These are phyloP conservation scores for Sclerotinia nivalis DNA, from an alignment of 2,329 filamentous ascomycete species.

Conservation along the genomic window DNA sequence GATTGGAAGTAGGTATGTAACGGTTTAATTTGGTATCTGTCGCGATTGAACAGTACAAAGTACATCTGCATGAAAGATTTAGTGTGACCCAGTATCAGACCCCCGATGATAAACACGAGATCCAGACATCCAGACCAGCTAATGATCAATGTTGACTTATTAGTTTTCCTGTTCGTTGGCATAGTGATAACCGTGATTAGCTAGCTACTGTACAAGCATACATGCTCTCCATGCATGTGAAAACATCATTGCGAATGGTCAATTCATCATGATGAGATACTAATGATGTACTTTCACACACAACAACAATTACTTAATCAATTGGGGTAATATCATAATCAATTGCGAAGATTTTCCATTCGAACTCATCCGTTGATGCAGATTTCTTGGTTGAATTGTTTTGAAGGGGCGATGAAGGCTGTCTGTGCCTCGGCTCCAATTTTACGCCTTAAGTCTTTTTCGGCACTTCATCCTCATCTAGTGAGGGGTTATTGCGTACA, in stretches of 20 bases:
- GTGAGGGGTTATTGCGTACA: not conserved
- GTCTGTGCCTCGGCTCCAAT: slow-evolving; percentile 3
- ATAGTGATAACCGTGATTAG: slow-evolving; percentile 17
- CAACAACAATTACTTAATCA: not conserved
- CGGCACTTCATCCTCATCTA: not conserved
- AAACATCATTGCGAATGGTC: not conserved
- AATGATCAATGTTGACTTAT: slow-evolving; percentile 4
- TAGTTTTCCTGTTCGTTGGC: slow-evolving; percentile 11
- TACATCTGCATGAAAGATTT: slow-evolving; percentile 2
- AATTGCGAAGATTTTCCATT: not conserved
- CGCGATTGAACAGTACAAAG: not conserved
- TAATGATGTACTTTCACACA: not conserved
- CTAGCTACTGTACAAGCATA: not conserved
- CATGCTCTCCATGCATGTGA: not conserved
- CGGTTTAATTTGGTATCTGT: not conserved
- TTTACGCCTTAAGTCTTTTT: not conserved
- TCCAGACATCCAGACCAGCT: slow-evolving; percentile 23
- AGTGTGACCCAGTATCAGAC: slow-evolving; percentile 10
- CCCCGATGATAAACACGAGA: slow-evolving; percentile 17
- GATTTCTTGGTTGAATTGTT: not conserved
- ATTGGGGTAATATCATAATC: not conserved
- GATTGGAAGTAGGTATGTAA: not conserved
- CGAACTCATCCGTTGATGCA: not conserved
- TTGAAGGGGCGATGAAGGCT: not conserved
- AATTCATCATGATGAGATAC: not conserved